These are phyloP conservation scores for Ganoderma lucidum DNA, from an alignment of 1,284 basidiomycete species.

Conservation along the genomic window DNA sequence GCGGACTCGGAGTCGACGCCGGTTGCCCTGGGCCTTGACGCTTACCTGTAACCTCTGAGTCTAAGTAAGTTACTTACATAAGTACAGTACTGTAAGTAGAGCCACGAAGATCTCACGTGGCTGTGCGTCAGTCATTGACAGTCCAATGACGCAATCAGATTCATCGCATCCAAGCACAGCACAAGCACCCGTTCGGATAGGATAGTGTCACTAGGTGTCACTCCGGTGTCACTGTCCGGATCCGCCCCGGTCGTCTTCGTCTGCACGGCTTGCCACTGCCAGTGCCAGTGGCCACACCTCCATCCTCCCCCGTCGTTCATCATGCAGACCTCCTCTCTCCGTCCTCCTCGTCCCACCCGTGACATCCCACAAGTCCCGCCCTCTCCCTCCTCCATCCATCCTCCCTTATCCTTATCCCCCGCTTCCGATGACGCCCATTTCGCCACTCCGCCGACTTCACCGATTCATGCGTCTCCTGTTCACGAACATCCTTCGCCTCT, in stretches of 20 bases:
- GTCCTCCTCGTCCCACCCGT: slow-evolving; percentile 32
- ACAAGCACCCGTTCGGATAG: background rate
- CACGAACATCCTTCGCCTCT: slow-evolving; percentile 19
- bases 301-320: slow-evolving; percentile 25
- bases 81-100: too few species aligned
- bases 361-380: slow-evolving; percentile 29
- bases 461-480: slow-evolving; percentile 21
- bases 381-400: slow-evolving; percentile 20
- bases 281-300: slow-evolving; percentile 8
- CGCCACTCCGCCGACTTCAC: slow-evolving; percentile 39
- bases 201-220: too few species aligned
- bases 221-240: too few species aligned
- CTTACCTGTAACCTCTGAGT: too few species aligned
- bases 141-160: slow-evolving; percentile 19
- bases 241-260: background rate
- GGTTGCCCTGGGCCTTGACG: too few species aligned
- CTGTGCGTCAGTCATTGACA: background rate
- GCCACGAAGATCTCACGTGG: slow-evolving; percentile 13
- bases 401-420: slow-evolving; percentile 30
- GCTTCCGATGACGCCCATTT: slow-evolving; percentile 34
- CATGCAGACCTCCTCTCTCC: slow-evolving; percentile 32
- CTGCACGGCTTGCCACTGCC: background rate
- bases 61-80: background rate
- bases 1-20: too few species aligned
- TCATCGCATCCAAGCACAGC: too few species aligned